Evolutionary conservation across 352 stramenopile genomes (phyloP), one percentile per base, ranked within the genome.

Genomic region (Globisporangium cylindrosporum): DNA sequence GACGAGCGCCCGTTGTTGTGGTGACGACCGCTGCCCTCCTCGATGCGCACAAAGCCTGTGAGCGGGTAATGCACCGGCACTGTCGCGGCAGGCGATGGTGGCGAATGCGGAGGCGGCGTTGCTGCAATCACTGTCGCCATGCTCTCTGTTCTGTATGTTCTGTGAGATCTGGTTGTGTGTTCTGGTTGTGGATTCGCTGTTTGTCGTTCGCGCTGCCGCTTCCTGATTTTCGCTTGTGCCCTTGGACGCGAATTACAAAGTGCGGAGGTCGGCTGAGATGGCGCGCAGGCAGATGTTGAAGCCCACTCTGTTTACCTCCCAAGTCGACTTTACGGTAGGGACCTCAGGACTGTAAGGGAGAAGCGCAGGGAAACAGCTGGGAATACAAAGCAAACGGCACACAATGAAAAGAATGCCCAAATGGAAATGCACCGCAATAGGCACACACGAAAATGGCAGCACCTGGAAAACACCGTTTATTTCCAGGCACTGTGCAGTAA

Each of bases 11-110:
- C 55, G 29, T 14, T n/a, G 34, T 64, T 72, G 53, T 32, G 53
- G 60, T 24, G 53, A 1, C 41, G 78, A 68, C 43, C 60, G n/a
- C 72, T 69, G 60, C 81, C 74, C 49, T 86, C 78, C 54, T 88
- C 80, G 27, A 88, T 80, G 59, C 80, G 80, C 43, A 88, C 74
- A 32, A 88, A 88, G 24, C 80, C 80, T 14, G 78, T 75, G 67
- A 88, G 58, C 20, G 65, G 58, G 20, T 43, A 60, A 24, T 70
- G 58, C 34, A 59, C 65, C 10, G 54, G 51, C 38, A 34, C 51
- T 4, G 65, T 62, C 24, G 43, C 34, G 1, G 32, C 46, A 27
- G 32, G 43, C n/a, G 60, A 24, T 6, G 27, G 59, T 14, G 59
- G 27, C n/a, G 41, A n/a, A 32, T 25, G 65, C 18, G 55, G 55